A percentile compares a stretch with the other conserved stretches of the same genome.
Conservation (phyloP, 1,284 basidiomycete species). For the Irpex sp. region DNA sequence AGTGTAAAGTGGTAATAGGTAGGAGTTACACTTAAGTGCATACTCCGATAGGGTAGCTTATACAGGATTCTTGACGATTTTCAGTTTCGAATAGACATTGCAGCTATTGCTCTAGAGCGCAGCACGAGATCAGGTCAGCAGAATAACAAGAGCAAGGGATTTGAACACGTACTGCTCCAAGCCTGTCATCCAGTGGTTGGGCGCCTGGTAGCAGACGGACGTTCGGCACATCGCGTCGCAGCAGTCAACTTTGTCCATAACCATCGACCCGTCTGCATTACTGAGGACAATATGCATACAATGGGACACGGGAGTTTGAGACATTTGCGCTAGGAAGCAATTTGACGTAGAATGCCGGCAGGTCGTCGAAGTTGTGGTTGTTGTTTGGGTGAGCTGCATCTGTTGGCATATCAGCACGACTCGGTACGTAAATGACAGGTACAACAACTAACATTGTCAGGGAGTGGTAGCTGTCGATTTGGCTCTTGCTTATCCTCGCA, state of each 20-base stretch:
- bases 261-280: slow-evolving; percentile 4
- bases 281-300: slow-evolving; percentile 9
- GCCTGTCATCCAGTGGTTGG: slow-evolving; percentile 1
- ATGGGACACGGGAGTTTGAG: not conserved
- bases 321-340: not conserved
- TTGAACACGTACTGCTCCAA: slow-evolving; percentile 6
- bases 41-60: no score
- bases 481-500: not conserved
- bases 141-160: no score
- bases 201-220: slow-evolving; percentile 1
- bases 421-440: not conserved
- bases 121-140: no score
- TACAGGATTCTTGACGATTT: no score
- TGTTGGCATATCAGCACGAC: not conserved
- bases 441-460: not conserved
- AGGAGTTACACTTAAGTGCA: no score
- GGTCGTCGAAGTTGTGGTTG: not conserved
- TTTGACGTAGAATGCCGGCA: not conserved
- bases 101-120: no score
- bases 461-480: no score
- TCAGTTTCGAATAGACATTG: no score
- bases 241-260: slow-evolving; percentile 4
- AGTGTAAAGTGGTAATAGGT: no score
- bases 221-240: slow-evolving; percentile 3
- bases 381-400: slow-evolving; percentile 8